Base-by-base conservation (phyloP, 2,329 filamentous ascomycete species). In the Acarospora socialis region DNA sequence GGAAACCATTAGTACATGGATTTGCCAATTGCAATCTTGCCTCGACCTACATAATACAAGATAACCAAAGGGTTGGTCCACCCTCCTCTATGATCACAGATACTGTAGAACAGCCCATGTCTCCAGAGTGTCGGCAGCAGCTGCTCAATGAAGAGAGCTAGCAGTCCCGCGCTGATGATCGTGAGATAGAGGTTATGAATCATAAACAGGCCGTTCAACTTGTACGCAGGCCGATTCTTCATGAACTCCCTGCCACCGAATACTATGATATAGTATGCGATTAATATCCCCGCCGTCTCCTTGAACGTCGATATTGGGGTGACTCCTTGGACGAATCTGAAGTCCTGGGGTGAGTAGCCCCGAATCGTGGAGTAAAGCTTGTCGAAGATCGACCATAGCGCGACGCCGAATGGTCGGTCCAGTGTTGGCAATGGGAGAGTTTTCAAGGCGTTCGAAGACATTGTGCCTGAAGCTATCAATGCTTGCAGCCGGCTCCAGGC, bases 101-200 rank as follows among this genome's bases (percentile, higher is more conserved):
- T 92, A 46, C 83, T 68, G 52, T 80, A 77, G 67, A 94, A 95
- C 47, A 94, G 62, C 36, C 87, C 90, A 46, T 80, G 65, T 46
- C 80, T 74, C 46, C 69, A 75, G 34, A 98, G 56, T 12, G 78
- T 92, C 27, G 87, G 81, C 35, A 94, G 64, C 41, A 98, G 65
- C 64, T 95, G 81, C 67, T 95, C 90, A 46, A 84, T 62, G 57
- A 92, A 95, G 46, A 98, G 74, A 34, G 66, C 77, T 51, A 98
- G 60, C 32, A 98, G 70, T 31, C 73, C 66, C 38, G 63, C 79
- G 55, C 82, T 92, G 64, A 94, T 82, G 44, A 72, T 63, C 28
- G 87, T 95, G 52, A 98, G 66, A 64, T 86, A 76, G 50, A 95
- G 78, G 70, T 98, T 98, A 73, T 98, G 87, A 53, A 94, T 70